Percentiles rank a stretch among this genome's conserved stretches.
Conservation (phyloP, 1,284 basidiomycete genomes). For the Rhizopogon hawkerae region DNA sequence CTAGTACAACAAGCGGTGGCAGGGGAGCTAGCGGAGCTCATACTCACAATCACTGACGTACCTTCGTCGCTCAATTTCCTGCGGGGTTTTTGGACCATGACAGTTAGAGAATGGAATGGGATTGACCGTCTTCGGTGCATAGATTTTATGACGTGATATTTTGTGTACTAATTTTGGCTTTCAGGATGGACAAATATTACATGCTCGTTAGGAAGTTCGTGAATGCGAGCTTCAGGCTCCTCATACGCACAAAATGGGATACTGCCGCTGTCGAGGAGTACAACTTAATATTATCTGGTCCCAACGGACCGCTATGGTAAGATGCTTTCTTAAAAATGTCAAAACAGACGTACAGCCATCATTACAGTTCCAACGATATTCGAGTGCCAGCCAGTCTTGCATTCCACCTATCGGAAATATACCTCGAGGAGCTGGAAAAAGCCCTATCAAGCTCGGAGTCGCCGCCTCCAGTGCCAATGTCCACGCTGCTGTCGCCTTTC, state of each 20-base stretch:
- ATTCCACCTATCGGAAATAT: constrained; percentile 87
- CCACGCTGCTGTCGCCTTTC: constrained; percentile 58
- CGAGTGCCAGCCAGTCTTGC: constrained; percentile 73
- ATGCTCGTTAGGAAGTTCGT: constrained; percentile 88
- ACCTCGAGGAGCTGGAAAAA: constrained; percentile 85
- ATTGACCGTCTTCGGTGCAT: constrained; percentile 75
- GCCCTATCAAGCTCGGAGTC: constrained; percentile 32
- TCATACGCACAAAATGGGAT: constrained; percentile 70
- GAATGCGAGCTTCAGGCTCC: constrained; percentile 76
- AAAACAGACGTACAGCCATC: constrained; percentile 5
- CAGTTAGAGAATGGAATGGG: constrained; percentile 85
- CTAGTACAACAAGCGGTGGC: constrained; percentile 92
- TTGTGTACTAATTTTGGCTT: constrained; percentile 4
- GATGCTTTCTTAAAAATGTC: constrained; percentile 16
- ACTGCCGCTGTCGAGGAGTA: constrained; percentile 46
- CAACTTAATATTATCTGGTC: constrained; percentile 54
- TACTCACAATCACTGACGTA: constrained; percentile 59
- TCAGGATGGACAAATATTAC: constrained; percentile 94
- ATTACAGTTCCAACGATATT: constrained; percentile 56
- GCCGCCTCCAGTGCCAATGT: constrained; percentile 46
- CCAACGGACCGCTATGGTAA: constrained; percentile 75
- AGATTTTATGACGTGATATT: neutral
- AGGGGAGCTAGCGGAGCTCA: constrained; percentile 72
- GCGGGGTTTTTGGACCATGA: constrained; percentile 84
- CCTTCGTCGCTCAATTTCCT: constrained; percentile 69